phyloP scores from a whole-genome alignment of 371 early-diverging fungal species.

The Mortierella sp. region DNA sequence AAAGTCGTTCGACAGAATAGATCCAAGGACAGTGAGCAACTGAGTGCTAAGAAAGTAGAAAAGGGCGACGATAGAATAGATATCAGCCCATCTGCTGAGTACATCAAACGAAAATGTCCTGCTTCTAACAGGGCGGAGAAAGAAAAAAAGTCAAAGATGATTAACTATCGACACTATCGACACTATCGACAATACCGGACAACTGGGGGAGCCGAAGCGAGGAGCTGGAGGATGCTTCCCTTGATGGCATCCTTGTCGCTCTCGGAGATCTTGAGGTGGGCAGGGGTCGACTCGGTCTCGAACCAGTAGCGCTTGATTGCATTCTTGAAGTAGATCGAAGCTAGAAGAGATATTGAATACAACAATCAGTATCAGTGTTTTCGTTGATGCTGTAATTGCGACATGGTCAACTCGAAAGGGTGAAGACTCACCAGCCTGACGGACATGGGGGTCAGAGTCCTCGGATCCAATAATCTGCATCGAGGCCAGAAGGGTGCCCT shows the following conservation, averaged over 20 bases:
- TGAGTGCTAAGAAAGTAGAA: conserved; percentile 67
- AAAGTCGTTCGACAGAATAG: conserved; percentile 78
- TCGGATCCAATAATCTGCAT: conserved; percentile 76
- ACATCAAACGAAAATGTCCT: not conserved
- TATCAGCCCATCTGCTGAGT: not conserved
- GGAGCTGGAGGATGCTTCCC: conserved; percentile 79
- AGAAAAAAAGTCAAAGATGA: not conserved
- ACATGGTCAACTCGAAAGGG: not conserved
- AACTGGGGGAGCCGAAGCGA: conserved; percentile 73
- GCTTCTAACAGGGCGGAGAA: not conserved
- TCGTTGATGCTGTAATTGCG: not conserved
- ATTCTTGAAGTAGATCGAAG: conserved; percentile 95
- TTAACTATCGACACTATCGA: not conserved
- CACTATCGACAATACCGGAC: no score
- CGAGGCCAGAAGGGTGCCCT: conserved; percentile 74
- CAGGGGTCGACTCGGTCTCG: conserved; percentile 54
- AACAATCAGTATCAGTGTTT: not conserved
- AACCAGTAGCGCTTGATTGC: conserved; percentile 82
- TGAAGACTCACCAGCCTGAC: conserved; percentile 78
- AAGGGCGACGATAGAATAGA: not conserved
- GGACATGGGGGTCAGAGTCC: conserved; percentile 70
- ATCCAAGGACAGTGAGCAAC: conserved; percentile 74
- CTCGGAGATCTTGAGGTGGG: conserved; percentile 67
- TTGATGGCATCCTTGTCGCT: conserved; percentile 79
- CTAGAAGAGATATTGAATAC: conserved; percentile 59